Evolutionary conservation across 75 land plant species (phyloP).

Genomic region (Chamaecyparis obtusa): DNA sequence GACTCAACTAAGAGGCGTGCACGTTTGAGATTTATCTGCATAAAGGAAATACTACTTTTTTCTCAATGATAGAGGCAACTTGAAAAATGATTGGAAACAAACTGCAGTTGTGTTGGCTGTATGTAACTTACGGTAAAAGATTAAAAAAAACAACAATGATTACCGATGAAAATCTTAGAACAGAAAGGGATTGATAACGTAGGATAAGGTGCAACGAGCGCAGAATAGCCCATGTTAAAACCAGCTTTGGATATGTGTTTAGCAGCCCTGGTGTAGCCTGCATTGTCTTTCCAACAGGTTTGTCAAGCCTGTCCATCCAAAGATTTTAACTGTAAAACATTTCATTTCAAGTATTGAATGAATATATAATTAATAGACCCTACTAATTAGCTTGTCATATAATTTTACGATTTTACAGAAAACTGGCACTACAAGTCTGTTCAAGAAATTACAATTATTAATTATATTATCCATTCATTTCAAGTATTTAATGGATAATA

Average conservation of each 20-base stretch:
- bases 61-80: background rate
- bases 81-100: background rate
- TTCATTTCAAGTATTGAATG: background rate
- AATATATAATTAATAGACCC: background rate
- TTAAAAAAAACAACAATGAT: background rate
- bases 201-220: conserved; percentile 84
- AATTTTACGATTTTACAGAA: background rate
- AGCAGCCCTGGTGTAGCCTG: conserved; percentile 72
- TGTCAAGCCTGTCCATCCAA: conserved; percentile 3
- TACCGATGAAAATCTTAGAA: conserved; percentile 73
- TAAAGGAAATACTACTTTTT: conserved; percentile 7
- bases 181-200: conserved; percentile 78
- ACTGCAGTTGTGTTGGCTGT: background rate
- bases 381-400: background rate
- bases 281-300: conserved; percentile 16
- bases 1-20: conserved; percentile 72
- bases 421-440: background rate
- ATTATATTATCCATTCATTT: too few relatives aligned
- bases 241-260: conserved; percentile 60
- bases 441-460: conserved; percentile 45
- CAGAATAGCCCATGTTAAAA: conserved; percentile 57
- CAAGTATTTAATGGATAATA: too few relatives aligned
- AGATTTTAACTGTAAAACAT: conserved; percentile 9
- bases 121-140: background rate
- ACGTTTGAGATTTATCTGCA: conserved; percentile 87